phyloP scores from a whole-genome alignment of 768 basidiomycete genomes.

The Hypsizygus marmoreus region DNA sequence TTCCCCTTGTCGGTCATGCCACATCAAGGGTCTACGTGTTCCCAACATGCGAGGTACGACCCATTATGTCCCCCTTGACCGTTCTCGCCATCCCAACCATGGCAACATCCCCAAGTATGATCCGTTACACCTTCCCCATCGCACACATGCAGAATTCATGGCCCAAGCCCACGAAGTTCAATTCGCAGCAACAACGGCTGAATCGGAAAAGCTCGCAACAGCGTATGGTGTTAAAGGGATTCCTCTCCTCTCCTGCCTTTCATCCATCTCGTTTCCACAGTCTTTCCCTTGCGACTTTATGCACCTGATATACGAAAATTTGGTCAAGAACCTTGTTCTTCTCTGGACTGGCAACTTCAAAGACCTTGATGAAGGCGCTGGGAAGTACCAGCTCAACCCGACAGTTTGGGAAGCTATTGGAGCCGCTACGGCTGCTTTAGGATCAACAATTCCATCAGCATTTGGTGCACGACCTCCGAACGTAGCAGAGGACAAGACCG shows the following conservation, averaged over 20 bases:
- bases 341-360: conserved; percentile 45
- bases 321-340: conserved; percentile 35
- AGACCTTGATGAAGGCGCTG: conserved; percentile 28
- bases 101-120: conserved; percentile 13
- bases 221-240: conserved; percentile 36
- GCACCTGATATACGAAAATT: conserved; percentile 44
- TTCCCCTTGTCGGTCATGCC: conserved; percentile 34
- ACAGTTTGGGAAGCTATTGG: conserved; percentile 40
- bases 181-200: conserved; percentile 13
- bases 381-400: conserved; percentile 20
- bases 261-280: conserved; percentile 34
- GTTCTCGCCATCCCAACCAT: conserved; percentile 4
- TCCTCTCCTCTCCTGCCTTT: conserved; percentile 31
- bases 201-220: conserved; percentile 19
- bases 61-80: conserved; percentile 23
- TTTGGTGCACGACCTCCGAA: conserved; percentile 29
- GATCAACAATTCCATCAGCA: conserved; percentile 25
- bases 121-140: conserved; percentile 19
- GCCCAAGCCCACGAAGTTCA: conserved; percentile 18
- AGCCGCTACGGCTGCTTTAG: conserved; percentile 25
- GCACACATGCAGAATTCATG: conserved; percentile 13
- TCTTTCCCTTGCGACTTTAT: conserved; percentile 50
- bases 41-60: conserved; percentile 12
- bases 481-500: conserved; percentile 21
- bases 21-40: conserved; percentile 25